Conservation (phyloP, 2,329 filamentous ascomycete genomes). For the Hymenoscyphus albidus region DNA sequence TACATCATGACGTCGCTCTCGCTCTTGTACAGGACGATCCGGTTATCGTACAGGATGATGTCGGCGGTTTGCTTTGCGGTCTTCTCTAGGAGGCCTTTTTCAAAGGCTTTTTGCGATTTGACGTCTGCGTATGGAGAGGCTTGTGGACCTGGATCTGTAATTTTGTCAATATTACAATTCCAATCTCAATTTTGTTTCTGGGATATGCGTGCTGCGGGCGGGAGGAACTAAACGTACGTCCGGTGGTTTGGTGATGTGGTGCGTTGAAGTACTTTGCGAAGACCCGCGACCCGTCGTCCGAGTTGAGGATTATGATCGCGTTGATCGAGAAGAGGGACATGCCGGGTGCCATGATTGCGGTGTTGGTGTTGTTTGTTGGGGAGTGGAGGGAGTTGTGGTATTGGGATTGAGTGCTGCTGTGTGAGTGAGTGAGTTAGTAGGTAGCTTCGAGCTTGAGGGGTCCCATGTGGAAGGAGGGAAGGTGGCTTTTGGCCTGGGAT, state of each 20-base stretch:
- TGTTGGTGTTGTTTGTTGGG: background rate
- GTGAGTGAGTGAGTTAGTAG: background rate
- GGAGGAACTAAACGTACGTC: constrained; percentile 12
- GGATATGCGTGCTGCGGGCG: constrained; percentile 24
- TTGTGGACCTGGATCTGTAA: constrained; percentile 43
- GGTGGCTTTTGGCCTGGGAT: background rate
- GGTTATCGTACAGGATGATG: constrained; percentile 96
- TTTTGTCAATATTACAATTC: background rate
- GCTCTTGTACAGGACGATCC: constrained; percentile 95
- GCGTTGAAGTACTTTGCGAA: constrained; percentile 89
- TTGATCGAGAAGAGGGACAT: constrained; percentile 74
- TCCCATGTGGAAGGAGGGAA: no score
- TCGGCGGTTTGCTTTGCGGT: constrained; percentile 93
- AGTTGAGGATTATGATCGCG: constrained; percentile 73
- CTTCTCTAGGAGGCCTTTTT: constrained; percentile 93
- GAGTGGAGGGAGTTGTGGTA: background rate
- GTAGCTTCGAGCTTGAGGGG: background rate
- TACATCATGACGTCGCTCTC: constrained; percentile 97
- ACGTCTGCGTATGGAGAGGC: constrained; percentile 76
- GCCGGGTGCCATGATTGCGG: constrained; percentile 61
- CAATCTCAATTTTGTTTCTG: background rate
- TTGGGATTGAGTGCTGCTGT: background rate
- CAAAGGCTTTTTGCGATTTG: constrained; percentile 93
- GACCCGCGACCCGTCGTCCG: constrained; percentile 86
- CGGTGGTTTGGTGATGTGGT: constrained; percentile 52